Base-by-base conservation (phyloP, 176 grass and related monocot genomes). In the Miscanthus lutarioriparius region DNA sequence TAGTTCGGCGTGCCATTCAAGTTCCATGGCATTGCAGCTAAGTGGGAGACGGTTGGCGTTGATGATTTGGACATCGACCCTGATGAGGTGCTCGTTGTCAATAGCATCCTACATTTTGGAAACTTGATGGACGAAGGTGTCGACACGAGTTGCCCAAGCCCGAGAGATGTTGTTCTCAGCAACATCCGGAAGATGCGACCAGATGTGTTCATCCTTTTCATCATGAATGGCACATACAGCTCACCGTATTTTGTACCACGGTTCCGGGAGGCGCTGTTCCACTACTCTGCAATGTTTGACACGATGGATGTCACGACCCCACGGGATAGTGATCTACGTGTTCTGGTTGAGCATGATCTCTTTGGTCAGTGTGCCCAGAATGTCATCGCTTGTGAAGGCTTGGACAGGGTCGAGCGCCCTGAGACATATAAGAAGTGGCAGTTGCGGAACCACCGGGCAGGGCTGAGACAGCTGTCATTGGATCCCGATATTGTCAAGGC, bases 281-380 rank as follows among this genome's bases (percentile, higher is more conserved):
- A 32, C 14, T 91, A 78, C 78, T 85, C 85, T 0, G 49, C 89
- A 23, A 28, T 54, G 51, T 69, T 69, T n/a, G 67, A 39, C 35
- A 69, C 39, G 67, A 9, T 69, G 17, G 67, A 69, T 69, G 35
- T 35, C 17, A 69, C 67, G 3, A 37, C 67, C 22, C 67, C 67
- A 69, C 3, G 67, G 33, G 67, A 39, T 39, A 69, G 5, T 69
- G 19, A 39, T 10, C 0, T 38, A 0, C 67, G 67, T 4, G 10
- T 69, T 39, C 37, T 69, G 35, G 67, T 69, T n/a, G 67, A 69
- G 67, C 67, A 35, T 19, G 19, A 22, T n/a, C 35, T 39, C 1
- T 39, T 39, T 38, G 20, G 67, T 8, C 36, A 38, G 17, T 22
- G 67, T 35, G 67, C 67, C 8, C 67, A 38, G 35, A 69, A 69